Evolutionary conservation across 108 stramenopile species (phyloP).

Genomic region (Conticribra weissflogii): DNA sequence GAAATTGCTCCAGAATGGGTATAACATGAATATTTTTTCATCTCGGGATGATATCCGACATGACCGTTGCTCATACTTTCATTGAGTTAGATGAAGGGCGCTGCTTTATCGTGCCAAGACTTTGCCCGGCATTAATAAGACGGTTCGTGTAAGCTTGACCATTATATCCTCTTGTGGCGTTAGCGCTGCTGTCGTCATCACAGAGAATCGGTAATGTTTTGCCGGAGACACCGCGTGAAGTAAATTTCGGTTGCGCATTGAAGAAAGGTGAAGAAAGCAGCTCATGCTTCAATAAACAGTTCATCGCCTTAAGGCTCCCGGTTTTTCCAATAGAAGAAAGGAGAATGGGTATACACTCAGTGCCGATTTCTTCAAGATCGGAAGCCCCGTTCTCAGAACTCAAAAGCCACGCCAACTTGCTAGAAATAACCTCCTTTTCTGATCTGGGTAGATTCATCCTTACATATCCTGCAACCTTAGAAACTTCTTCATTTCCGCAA

Average conservation of each 20-base stretch:
- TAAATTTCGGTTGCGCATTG: background rate
- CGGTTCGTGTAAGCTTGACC: background rate
- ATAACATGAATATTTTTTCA: too few species aligned
- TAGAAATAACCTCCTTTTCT: background rate
- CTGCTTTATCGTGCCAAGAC: too few species aligned
- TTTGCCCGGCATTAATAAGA: too few species aligned
- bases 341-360: background rate
- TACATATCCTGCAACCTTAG: background rate
- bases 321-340: constrained; percentile 4
- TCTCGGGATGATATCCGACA: too few species aligned
- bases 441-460: constrained; percentile 3
- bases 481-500: background rate
- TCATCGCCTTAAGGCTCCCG: background rate
- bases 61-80: too few species aligned
- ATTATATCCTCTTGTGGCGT: background rate
- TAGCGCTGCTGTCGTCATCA: background rate
- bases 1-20: too few species aligned
- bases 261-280: background rate
- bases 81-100: too few species aligned
- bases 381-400: background rate
- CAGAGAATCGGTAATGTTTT: too few species aligned
- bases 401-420: constrained; percentile 7
- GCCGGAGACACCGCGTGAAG: too few species aligned
- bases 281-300: constrained; percentile 5
- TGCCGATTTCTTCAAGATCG: background rate